These are phyloP conservation scores for Fusarium sambucinum DNA, from an alignment of 2,329 filamentous ascomycete genomes.

Conservation along the genomic window DNA sequence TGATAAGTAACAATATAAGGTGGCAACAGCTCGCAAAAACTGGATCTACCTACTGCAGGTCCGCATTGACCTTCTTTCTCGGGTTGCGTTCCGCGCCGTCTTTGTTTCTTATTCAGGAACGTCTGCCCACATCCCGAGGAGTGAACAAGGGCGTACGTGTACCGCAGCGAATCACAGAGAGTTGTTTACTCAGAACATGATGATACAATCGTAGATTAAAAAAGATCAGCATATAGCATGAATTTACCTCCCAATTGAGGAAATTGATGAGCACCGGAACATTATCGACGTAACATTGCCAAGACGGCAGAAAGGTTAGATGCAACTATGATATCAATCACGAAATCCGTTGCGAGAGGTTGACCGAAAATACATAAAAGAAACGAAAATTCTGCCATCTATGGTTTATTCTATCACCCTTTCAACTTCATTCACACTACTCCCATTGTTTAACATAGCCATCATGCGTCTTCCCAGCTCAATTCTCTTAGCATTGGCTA, in stretches of 20 bases:
- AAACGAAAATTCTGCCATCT: not conserved
- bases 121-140: slow-evolving; percentile 14
- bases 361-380: slow-evolving; percentile 2
- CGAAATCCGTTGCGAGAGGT: not conserved
- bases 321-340: not conserved
- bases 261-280: not conserved
- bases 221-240: not conserved
- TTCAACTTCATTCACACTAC: not conserved
- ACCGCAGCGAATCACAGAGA: not conserved
- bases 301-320: not conserved
- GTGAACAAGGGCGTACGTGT: not conserved
- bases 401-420: not conserved
- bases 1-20: not conserved
- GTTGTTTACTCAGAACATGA: slow-evolving; percentile 1
- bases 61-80: not conserved
- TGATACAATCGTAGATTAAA: not conserved
- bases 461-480: slow-evolving; percentile 7
- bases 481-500: not conserved
- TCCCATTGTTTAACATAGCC: not conserved
- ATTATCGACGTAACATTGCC: slow-evolving; percentile 13
- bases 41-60: not conserved
- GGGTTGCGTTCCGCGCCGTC: not conserved
- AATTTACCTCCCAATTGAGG: not conserved
- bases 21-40: rapidly evolving
- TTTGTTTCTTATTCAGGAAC: not conserved